phyloP scores from a whole-genome alignment of 208 protist species.

The Phytomonas francai region DNA sequence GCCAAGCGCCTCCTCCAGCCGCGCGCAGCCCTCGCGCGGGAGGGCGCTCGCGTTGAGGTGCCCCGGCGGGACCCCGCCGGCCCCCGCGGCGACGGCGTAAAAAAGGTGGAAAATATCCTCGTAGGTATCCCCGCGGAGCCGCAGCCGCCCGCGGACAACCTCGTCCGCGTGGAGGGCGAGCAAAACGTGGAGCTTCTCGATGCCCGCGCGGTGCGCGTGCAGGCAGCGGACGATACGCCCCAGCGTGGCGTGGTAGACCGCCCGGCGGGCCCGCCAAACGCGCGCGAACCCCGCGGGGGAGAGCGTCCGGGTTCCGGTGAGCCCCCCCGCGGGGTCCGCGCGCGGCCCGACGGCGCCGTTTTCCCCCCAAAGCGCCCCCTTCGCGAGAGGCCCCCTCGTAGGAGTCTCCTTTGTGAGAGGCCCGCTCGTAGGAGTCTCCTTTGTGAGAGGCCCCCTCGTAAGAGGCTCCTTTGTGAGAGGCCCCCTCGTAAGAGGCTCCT shows the following conservation, averaged over 20 bases:
- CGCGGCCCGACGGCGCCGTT: too few species aligned
- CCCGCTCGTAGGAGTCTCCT: too few species aligned
- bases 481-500: too few species aligned
- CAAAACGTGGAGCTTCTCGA: slow-evolving; percentile 59
- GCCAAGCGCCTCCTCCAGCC: slow-evolving; percentile 1
- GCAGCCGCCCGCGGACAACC: slow-evolving; percentile 45
- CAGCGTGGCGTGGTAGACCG: slow-evolving; percentile 46
- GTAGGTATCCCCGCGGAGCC: slow-evolving; percentile 72
- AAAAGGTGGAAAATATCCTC: slow-evolving; percentile 72
- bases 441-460: too few species aligned
- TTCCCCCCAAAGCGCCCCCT: too few species aligned
- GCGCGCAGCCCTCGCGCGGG: slow-evolving; percentile 5
- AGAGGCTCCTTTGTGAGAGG: too few species aligned
- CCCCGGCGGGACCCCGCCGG: slow-evolving; percentile 11
- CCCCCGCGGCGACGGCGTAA: slow-evolving; percentile 37
- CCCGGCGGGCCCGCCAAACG: slow-evolving; percentile 47
- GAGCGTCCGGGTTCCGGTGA: too few species aligned
- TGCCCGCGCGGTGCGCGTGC: slow-evolving; percentile 48
- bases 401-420: too few species aligned
- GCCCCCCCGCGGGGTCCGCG: too few species aligned
- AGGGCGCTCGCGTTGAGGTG: slow-evolving; percentile 6
- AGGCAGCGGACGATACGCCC: slow-evolving; percentile 45
- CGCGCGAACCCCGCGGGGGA: too few species aligned
- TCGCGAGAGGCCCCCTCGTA: too few species aligned
- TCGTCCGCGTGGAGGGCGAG: slow-evolving; percentile 58